A percentile compares a stretch with the other conserved stretches of the same genome.
phyloP scores from a whole-genome alignment of 345 rosid genomes.

The Anacardium occidentale region DNA sequence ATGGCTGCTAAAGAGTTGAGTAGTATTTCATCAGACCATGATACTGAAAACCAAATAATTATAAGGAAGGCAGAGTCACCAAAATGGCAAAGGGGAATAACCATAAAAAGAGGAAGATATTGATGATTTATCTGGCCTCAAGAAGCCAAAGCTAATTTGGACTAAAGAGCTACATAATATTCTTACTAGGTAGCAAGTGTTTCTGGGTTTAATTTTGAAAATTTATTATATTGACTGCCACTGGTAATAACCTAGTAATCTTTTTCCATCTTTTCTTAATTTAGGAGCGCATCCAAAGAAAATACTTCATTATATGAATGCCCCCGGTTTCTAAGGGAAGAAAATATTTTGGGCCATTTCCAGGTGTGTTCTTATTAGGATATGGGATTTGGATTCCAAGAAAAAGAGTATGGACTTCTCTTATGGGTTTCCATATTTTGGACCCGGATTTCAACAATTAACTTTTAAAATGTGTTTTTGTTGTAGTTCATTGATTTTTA shows the following conservation, averaged over 20 bases:
- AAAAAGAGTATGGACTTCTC: too few relatives aligned
- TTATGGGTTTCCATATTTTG: too few relatives aligned
- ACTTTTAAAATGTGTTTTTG: too few relatives aligned
- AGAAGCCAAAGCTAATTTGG: conserved; percentile 46
- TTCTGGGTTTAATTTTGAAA: not conserved
- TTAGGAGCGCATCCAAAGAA: conserved; percentile 45
- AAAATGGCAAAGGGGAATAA: conserved; percentile 28
- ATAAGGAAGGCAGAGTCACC: conserved; percentile 5
- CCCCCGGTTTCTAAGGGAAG: conserved; percentile 38
- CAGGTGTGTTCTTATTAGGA: conserved; percentile 51
- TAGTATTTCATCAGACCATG: conserved; percentile 18
- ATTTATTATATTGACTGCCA: not conserved
- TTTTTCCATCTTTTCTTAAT: conserved; percentile 4
- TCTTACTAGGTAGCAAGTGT: conserved; percentile 36
- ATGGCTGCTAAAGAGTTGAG: not conserved
- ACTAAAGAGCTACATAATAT: conserved; percentile 41
- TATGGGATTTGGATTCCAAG: too few relatives aligned
- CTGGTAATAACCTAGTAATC: not conserved
- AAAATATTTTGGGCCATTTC: conserved; percentile 45
- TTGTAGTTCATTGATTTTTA: too few relatives aligned
- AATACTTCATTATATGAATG: conserved; percentile 47
- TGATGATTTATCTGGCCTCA: conserved; percentile 6
- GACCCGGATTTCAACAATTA: too few relatives aligned
- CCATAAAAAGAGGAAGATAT: conserved; percentile 17
- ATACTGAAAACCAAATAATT: conserved; percentile 15